Base-by-base conservation (phyloP, 768 basidiomycete species). In the Agrocybe praecox region DNA sequence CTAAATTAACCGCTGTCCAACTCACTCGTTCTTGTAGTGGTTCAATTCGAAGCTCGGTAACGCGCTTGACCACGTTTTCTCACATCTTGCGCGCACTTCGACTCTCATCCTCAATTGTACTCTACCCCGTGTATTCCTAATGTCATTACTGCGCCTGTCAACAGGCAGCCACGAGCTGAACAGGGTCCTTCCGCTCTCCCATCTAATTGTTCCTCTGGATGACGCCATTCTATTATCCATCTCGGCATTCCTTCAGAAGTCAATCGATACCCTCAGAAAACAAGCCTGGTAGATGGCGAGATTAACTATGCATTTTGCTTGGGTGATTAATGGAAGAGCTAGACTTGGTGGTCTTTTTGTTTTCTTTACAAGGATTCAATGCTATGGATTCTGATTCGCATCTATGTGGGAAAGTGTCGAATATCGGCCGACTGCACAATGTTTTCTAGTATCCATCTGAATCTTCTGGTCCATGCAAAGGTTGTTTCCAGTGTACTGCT, bases 41-140 rank as follows among this genome's bases (percentile, higher is more conserved):
- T 90, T 2, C 89, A 90, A 76, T 89, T 90, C 58, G 92, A 94
- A 74, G 92, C 92, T 43, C 86, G 92, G 65, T 94, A 44, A 21
- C 29, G 23, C 43, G 29, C 22, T 18, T 34, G 48, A 40, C 46
- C 54, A 48, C 44, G 44, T 19, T 36, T 17, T 55, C 21, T 23
- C 46, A 44, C 29, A 15, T 15, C 12, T 40, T 12, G 14, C n/a
- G 36, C 12, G 14, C 36, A 12, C 36, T n/a, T 42, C 47, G 44
- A 36, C 32, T 32, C 24, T 46, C 47, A 42, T 36, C 52, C 32
- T 29, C 51, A 53, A 50, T 54, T 56, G 55, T 60, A 56, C 53
- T 56, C 46, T 14, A 47, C 46, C 24, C 50, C 46, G 50, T 55
- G 46, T 52, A 49, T 49, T 46, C 42, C n/a, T 24, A 36, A 46